A percentile compares a stretch with the other conserved stretches of the same genome.
Evolutionary conservation across 2,329 filamentous ascomycete genomes (phyloP).

Genomic region (Dryadomyces quercivorus): DNA sequence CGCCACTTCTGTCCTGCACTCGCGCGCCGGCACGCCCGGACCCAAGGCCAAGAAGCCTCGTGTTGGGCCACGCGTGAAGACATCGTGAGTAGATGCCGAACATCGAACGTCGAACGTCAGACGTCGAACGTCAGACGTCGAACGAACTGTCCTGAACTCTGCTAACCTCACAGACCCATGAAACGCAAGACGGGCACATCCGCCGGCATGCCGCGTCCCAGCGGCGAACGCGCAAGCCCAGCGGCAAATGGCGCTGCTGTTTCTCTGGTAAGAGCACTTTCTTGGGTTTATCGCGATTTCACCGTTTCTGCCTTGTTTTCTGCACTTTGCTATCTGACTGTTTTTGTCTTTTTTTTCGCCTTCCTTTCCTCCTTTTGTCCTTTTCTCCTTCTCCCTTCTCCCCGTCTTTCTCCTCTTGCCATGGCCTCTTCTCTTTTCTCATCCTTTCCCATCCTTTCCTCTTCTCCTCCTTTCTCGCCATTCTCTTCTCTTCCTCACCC

Average conservation of each 20-base stretch:
- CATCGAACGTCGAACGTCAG: too few species aligned
- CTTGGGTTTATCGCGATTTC: background rate
- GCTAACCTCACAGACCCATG: slow-evolving; percentile 42
- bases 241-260: slow-evolving; percentile 40
- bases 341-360: background rate
- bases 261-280: slow-evolving; percentile 38
- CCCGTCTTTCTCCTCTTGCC: slow-evolving; percentile 1
- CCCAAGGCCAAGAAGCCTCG: slow-evolving; percentile 47
- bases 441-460: slow-evolving; percentile 5
- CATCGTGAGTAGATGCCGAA: slow-evolving; percentile 64
- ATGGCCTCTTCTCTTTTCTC: slow-evolving; percentile 3
- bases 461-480: background rate
- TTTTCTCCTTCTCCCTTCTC: slow-evolving; percentile 4
- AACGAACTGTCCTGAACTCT: too few species aligned
- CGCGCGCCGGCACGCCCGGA: slow-evolving; percentile 49
- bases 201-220: slow-evolving; percentile 53
- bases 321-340: too few species aligned
- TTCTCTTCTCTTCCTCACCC: background rate
- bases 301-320: too few species aligned
- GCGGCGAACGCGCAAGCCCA: slow-evolving; percentile 52
- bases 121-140: too few species aligned
- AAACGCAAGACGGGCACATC: slow-evolving; percentile 62
- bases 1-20: slow-evolving; percentile 36
- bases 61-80: slow-evolving; percentile 52
- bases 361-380: background rate